phyloP scores from a whole-genome alignment of 495 filamentous ascomycete genomes.

The Penicillium desertorum region DNA sequence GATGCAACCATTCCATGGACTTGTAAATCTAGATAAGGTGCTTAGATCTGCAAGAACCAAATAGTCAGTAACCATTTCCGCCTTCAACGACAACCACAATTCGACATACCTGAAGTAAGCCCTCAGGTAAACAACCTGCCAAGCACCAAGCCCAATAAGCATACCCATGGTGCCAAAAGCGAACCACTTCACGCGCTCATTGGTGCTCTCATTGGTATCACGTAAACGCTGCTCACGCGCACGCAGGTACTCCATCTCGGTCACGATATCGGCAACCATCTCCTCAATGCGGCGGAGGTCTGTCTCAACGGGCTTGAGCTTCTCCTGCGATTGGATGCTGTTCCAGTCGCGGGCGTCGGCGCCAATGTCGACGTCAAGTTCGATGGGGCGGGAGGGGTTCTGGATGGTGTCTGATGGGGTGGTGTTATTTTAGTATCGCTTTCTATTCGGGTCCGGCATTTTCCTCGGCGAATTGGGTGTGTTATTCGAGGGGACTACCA shows the following conservation, averaged over 20 bases:
- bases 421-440: not conserved
- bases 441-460: not conserved
- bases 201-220: constrained; percentile 99
- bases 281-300: constrained; percentile 93
- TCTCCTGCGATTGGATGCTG: constrained; percentile 92
- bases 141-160: constrained; percentile 83
- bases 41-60: constrained; percentile 59
- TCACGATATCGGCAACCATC: constrained; percentile 75
- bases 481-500: not conserved
- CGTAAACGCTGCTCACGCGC: constrained; percentile 88
- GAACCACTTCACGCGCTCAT: constrained; percentile 98
- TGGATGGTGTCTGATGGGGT: constrained; percentile 35
- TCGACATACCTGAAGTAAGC: constrained; percentile 83
- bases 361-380: constrained; percentile 98
- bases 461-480: not conserved
- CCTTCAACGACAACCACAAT: not conserved
- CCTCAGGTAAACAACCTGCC: constrained; percentile 96
- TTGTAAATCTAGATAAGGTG: constrained; percentile 67
- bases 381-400: constrained; percentile 73
- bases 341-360: constrained; percentile 99
- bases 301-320: constrained; percentile 95
- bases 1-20: constrained; percentile 15
- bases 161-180: constrained; percentile 93
- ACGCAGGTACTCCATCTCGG: constrained; percentile 91
- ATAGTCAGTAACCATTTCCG: not conserved